A percentile compares a stretch with the other conserved stretches of the same genome.
Evolutionary conservation across 345 rosid genomes (phyloP).

Genomic region (Alliaria petiolata): DNA sequence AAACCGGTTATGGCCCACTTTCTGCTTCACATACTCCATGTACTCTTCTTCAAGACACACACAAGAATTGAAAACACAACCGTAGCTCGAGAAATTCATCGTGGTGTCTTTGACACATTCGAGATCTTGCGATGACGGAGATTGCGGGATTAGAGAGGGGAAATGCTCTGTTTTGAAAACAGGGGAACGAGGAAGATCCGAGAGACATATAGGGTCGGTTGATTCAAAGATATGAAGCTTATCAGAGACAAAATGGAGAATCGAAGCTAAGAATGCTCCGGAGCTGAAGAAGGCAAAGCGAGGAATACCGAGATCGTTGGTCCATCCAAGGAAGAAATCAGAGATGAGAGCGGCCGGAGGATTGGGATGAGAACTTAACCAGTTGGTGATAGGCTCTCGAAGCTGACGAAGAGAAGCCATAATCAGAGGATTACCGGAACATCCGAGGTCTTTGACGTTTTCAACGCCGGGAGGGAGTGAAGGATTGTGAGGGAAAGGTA

Average conservation of each 20-base stretch:
- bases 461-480: slow-evolving; percentile 14
- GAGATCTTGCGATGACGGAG: slow-evolving; percentile 25
- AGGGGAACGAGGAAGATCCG: slow-evolving; percentile 48
- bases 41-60: slow-evolving; percentile 43
- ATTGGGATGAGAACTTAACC: slow-evolving; percentile 52
- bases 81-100: slow-evolving; percentile 38
- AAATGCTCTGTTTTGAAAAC: slow-evolving; percentile 45
- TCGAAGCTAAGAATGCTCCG: slow-evolving; percentile 36
- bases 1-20: slow-evolving; percentile 41
- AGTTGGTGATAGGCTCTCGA: slow-evolving; percentile 35
- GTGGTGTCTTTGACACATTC: slow-evolving; percentile 25
- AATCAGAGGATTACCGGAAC: slow-evolving; percentile 38
- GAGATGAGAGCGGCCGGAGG: slow-evolving; percentile 56
- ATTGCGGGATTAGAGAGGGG: slow-evolving; percentile 31
- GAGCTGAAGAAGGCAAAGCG: slow-evolving; percentile 46
- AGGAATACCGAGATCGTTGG: slow-evolving; percentile 41
- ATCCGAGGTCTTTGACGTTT: slow-evolving; percentile 46
- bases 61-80: slow-evolving; percentile 46
- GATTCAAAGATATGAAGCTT: not conserved
- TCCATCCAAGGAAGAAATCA: slow-evolving; percentile 56
- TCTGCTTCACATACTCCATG: slow-evolving; percentile 32
- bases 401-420: slow-evolving; percentile 37
- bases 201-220: slow-evolving; percentile 30
- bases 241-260: slow-evolving; percentile 27
- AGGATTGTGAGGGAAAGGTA: slow-evolving; percentile 13